Evolutionary conservation across 208 protist species (phyloP), one percentile per base, ranked within the genome.

Genomic region (Crithidia mellificae): DNA sequence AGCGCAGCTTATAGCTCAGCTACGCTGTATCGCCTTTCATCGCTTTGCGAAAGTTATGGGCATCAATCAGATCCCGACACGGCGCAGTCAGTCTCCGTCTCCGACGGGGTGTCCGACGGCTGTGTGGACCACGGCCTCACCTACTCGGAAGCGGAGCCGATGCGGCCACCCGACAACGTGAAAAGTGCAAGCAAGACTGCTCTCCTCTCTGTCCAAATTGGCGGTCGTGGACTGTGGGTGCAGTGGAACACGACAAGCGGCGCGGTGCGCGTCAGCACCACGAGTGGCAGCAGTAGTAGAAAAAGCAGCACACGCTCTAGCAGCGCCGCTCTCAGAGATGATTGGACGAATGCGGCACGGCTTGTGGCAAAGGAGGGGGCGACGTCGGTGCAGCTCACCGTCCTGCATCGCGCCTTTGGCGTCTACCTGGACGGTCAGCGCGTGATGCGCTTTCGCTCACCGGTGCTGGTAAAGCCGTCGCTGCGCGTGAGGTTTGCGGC

Each of bases 361-460:
- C 56, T 73, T n/a, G 50, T 38, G 9, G 69, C 54, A 27, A 36
- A 34, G 5, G 43, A 30, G 22, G 22, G 32, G 27, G 27, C 69
- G 22, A 22, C 58, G 24, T 50, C 53, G 46, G 61, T 68, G 58
- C 69, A 63, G 29, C 27, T 74, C 44, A 74, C 53, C 36, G 2
- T 68, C 25, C 27, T 68, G 25, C 15, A 24, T 15, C 25, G 32
- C 0, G 20, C 36, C 12, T 44, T 63, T 11, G 52, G 59, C 36
- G 49, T 47, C 12, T 74, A 68, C 61, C 46, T 74, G 43, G 69
- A 74, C 46, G 62, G 69, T 1, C 69, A 68, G 53, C 59, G 61
- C 11, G 20, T 74, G 19, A 0, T 46, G 27, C 69, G 69, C 4
- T 20, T 62, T 12, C 25, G 44, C 12, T 67, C 59, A n/a, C 69